Conservation (phyloP, 2,329 filamentous ascomycete genomes). For the Apiospora hydei region DNA sequence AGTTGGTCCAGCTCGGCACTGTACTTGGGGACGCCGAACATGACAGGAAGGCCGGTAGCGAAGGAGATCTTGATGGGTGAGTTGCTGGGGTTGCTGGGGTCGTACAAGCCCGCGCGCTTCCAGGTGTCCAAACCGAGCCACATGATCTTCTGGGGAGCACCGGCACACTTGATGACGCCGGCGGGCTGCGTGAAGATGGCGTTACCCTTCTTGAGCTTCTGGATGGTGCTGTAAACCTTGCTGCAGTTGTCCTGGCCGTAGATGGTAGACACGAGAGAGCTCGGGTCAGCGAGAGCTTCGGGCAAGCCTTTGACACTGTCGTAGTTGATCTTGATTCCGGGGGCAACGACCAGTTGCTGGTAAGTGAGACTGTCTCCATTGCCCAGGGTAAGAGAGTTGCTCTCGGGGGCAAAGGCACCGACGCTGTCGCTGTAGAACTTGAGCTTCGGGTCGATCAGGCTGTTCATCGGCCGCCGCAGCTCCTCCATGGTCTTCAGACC, state of each 20-base stretch:
- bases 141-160: slow-evolving; percentile 49
- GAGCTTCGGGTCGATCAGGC: slow-evolving; percentile 43
- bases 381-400: slow-evolving; percentile 44
- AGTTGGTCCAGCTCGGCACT: slow-evolving; percentile 44
- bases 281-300: slow-evolving; percentile 43
- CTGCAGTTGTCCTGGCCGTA: slow-evolving; percentile 46
- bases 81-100: slow-evolving; percentile 22
- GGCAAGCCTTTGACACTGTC: slow-evolving; percentile 44
- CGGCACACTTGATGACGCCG: slow-evolving; percentile 49
- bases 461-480: slow-evolving; percentile 39
- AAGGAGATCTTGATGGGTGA: slow-evolving; percentile 42
- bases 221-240: slow-evolving; percentile 46
- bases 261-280: slow-evolving; percentile 46
- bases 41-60: slow-evolving; percentile 45
- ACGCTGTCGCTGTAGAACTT: slow-evolving; percentile 45
- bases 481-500: slow-evolving; percentile 42
- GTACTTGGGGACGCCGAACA: slow-evolving; percentile 51
- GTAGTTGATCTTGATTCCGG: slow-evolving; percentile 47
- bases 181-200: slow-evolving; percentile 49
- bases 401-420: slow-evolving; percentile 44
- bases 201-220: slow-evolving; percentile 44
- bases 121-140: slow-evolving; percentile 50
- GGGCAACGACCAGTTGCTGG: slow-evolving; percentile 47
- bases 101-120: slow-evolving; percentile 43
- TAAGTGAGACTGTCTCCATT: slow-evolving; percentile 46